These are phyloP conservation scores for Herpetospermum pedunculosum DNA, from an alignment of 306 rosid genomes.

Conservation along the genomic window DNA sequence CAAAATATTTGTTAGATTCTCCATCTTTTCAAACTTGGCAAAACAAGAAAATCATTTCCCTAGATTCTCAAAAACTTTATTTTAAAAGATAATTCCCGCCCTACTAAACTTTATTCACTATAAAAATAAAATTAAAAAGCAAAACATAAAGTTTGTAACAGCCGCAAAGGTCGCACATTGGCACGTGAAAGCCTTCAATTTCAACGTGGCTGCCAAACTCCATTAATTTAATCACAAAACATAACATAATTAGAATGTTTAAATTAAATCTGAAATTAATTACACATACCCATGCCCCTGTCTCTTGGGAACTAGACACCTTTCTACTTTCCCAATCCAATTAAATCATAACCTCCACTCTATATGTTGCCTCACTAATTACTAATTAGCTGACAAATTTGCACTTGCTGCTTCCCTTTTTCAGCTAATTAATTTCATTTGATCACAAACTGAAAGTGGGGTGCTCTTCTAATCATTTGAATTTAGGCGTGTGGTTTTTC, in stretches of 20 bases:
- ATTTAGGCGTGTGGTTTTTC: no score
- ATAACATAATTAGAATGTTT: not conserved
- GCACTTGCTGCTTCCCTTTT: not conserved
- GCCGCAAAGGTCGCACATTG: conserved; percentile 4
- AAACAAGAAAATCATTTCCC: not conserved
- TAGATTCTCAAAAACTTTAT: not conserved
- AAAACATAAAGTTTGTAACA: not conserved
- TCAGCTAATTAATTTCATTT: not conserved
- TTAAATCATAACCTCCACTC: not conserved
- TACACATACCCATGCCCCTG: not conserved
- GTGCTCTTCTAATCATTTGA: not conserved
- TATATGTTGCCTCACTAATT: no score
- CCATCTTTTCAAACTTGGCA: not conserved
- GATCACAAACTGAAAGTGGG: not conserved
- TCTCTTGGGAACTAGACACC: not conserved
- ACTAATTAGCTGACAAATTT: no score
- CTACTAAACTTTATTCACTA: no score
- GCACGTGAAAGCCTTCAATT: conserved; percentile 4
- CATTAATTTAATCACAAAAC: not conserved
- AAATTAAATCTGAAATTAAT: not conserved
- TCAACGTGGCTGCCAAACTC: not conserved
- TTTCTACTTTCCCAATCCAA: not conserved
- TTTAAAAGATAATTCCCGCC: not conserved
- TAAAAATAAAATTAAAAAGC: no score
- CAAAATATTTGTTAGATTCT: not conserved